A percentile compares a stretch with the other conserved stretches of the same genome.
These are phyloP conservation scores for Talaromyces sp. DNA, from an alignment of 2,329 filamentous ascomycete species.

Conservation along the genomic window DNA sequence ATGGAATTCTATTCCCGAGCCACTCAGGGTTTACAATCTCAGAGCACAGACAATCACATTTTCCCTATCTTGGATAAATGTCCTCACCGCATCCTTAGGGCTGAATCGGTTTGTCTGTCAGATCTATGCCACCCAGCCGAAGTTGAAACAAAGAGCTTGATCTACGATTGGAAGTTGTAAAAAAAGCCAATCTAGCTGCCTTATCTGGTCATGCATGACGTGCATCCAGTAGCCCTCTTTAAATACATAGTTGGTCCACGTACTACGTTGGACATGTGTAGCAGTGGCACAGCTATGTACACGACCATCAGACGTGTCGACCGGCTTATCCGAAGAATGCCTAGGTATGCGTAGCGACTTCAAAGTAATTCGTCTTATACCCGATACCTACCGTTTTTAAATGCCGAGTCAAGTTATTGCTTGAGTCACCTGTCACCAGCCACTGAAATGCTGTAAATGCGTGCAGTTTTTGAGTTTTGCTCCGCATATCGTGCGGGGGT, in stretches of 20 bases:
- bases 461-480: not conserved
- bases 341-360: not conserved
- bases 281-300: not conserved
- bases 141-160: not conserved
- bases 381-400: not conserved
- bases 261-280: not conserved
- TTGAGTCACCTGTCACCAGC: not conserved
- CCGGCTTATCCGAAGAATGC: not conserved
- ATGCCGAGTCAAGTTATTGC: not conserved
- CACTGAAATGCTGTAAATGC: not conserved
- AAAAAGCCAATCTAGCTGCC: not conserved
- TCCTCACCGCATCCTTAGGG: not conserved
- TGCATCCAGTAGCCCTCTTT: not conserved
- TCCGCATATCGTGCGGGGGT: not conserved
- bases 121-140: not conserved
- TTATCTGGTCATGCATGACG: not conserved
- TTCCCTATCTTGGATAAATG: not conserved
- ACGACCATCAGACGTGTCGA: not conserved
- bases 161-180: not conserved
- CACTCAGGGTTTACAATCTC: not conserved
- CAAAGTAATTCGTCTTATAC: not conserved
- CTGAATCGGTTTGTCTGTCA: not conserved
- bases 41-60: not conserved
- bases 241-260: not conserved
- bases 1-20: not conserved